Evolutionary conservation across 2,329 filamentous ascomycete species (phyloP).

Genomic region (Catunica adiposa): DNA sequence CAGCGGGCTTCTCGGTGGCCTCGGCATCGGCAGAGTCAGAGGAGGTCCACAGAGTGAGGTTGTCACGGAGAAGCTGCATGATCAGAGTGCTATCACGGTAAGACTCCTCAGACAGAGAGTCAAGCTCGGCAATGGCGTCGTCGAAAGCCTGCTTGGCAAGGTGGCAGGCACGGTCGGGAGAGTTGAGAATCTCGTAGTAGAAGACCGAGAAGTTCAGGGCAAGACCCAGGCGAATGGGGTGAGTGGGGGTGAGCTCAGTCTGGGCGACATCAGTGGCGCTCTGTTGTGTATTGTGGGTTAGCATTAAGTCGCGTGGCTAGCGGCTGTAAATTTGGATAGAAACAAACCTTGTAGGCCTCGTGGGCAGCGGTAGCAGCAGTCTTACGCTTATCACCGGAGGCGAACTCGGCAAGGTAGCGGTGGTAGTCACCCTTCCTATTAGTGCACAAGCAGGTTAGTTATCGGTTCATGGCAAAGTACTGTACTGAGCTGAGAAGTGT

Average conservation of each 20-base stretch:
- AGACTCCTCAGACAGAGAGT: conserved; percentile 92
- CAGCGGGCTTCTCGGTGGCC: conserved; percentile 42
- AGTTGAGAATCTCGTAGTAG: conserved; percentile 99
- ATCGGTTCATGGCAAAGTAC: no score
- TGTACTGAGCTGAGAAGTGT: no score
- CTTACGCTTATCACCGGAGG: conserved; percentile 84
- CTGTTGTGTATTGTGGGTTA: conserved; percentile 29
- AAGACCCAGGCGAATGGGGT: conserved; percentile 94
- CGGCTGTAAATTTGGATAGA: background rate
- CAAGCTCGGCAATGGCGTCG: conserved; percentile 96
- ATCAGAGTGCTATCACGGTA: conserved; percentile 98
- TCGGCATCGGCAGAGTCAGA: conserved; percentile 74
- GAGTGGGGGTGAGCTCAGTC: conserved; percentile 90
- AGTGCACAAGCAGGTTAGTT: background rate
- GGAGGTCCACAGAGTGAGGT: conserved; percentile 95
- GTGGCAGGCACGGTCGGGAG: conserved; percentile 93
- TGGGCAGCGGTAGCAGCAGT: conserved; percentile 69
- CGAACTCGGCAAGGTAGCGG: conserved; percentile 88
- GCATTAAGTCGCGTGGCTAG: background rate
- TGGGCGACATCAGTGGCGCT: conserved; percentile 96
- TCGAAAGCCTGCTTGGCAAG: conserved; percentile 98
- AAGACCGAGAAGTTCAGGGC: conserved; percentile 99
- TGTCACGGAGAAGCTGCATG: conserved; percentile 98
- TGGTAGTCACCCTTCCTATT: conserved; percentile 92
- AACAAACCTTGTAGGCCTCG: conserved; percentile 88